phyloP scores from a whole-genome alignment of 164 flowering plant genomes.

The Annona cherimola region DNA sequence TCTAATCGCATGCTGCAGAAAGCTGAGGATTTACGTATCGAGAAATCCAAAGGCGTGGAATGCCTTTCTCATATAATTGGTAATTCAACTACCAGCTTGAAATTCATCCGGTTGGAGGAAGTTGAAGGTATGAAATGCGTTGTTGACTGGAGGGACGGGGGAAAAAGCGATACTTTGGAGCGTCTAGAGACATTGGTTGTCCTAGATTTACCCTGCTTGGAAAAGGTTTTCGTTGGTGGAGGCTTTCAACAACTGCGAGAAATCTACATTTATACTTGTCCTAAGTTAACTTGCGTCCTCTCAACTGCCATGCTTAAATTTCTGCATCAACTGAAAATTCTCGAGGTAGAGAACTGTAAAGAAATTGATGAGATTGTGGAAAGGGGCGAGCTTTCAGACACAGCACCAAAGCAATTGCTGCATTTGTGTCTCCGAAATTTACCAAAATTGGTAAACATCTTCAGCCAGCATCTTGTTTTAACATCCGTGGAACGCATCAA shows the following conservation, averaged over 20 bases:
- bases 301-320: neutral
- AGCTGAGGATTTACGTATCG: neutral
- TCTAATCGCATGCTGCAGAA: neutral
- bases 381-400: neutral
- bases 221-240: neutral
- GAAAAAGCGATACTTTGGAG: neutral
- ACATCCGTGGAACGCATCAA: neutral
- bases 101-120: neutral
- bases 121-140: neutral
- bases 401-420: neutral
- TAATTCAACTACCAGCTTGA: neutral
- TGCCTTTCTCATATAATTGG: neutral
- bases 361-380: neutral
- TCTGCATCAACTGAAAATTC: neutral
- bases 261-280: neutral
- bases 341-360: neutral
- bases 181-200: neutral
- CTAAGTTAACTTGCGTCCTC: neutral
- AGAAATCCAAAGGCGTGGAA: neutral
- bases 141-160: neutral
- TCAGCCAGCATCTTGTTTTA: neutral
- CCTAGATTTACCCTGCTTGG: neutral
- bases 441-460: neutral
- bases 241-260: neutral
- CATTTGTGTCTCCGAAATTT: neutral